These are phyloP conservation scores for Pontederia crassipes DNA, from an alignment of 176 grass and related monocot genomes.

Conservation along the genomic window DNA sequence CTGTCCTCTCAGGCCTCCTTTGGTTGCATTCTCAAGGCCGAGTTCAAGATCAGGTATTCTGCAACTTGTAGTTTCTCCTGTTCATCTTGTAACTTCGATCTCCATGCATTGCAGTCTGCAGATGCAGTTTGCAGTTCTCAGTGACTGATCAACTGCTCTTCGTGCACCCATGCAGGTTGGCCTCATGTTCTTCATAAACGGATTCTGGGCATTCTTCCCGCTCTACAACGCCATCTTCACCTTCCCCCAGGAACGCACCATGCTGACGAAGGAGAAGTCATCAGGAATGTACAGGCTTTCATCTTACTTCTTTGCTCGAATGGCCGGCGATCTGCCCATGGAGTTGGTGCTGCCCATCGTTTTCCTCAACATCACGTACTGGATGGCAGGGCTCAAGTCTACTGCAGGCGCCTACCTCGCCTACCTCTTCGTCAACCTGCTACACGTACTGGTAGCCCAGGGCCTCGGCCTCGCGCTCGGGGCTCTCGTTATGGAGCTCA, in stretches of 20 bases:
- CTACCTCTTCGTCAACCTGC: slow-evolving; percentile 18
- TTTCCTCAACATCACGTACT: slow-evolving; percentile 26
- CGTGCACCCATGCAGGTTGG: slow-evolving; percentile 10
- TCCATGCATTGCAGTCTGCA: not conserved
- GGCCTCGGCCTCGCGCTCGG: slow-evolving; percentile 31
- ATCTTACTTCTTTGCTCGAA: slow-evolving; percentile 28
- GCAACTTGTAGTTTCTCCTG: not conserved
- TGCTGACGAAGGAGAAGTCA: slow-evolving; percentile 30
- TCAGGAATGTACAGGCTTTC: slow-evolving; percentile 38
- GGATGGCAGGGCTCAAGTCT: slow-evolving; percentile 32
- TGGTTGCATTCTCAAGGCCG: slow-evolving; percentile 30
- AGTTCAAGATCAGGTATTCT: slow-evolving; percentile 29
- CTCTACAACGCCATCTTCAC: slow-evolving; percentile 28
- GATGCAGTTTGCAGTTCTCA: not conserved
- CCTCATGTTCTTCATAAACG: slow-evolving; percentile 27
- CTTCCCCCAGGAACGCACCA: slow-evolving; percentile 32
- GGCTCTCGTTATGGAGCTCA: slow-evolving; percentile 35
- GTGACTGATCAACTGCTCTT: too few relatives aligned
- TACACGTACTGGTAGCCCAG: slow-evolving; percentile 24
- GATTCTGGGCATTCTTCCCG: slow-evolving; percentile 34
- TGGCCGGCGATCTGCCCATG: slow-evolving; percentile 29
- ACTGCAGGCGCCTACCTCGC: slow-evolving; percentile 6
- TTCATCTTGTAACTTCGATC: not conserved
- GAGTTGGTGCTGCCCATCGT: slow-evolving; percentile 26
- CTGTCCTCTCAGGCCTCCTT: slow-evolving; percentile 22